A percentile compares a stretch with the other conserved stretches of the same genome.
These are phyloP conservation scores for Sclerotinia minor DNA, from an alignment of 2,329 filamentous ascomycete genomes.

Conservation along the genomic window DNA sequence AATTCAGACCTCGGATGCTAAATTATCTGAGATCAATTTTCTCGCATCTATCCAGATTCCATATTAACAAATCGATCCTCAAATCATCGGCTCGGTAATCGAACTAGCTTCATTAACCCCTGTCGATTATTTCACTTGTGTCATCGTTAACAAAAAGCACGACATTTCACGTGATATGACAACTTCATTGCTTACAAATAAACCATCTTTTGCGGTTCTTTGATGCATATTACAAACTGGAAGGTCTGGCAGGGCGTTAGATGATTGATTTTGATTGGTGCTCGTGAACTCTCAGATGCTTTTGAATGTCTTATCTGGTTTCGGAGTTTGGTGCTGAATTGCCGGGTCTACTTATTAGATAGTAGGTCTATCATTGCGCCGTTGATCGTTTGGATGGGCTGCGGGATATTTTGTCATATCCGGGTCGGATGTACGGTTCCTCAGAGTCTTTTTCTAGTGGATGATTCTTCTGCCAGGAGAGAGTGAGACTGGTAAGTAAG, in stretches of 20 bases:
- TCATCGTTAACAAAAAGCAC: constrained; percentile 11
- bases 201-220: neutral
- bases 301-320: constrained; percentile 1
- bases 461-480: neutral
- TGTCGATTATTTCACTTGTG: neutral
- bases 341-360: neutral
- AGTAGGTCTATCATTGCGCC: neutral
- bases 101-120: neutral
- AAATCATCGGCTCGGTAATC: constrained; percentile 12
- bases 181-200: constrained; percentile 8
- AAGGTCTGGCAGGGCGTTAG: neutral
- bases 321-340: neutral
- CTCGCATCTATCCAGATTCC: neutral
- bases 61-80: constrained; percentile 3
- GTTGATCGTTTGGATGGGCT: neutral
- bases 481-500: neutral
- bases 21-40: neutral
- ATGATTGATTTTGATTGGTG: neutral
- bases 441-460: neutral
- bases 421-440: neutral
- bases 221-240: neutral
- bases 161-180: constrained; percentile 20
- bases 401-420: neutral
- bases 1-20: neutral
- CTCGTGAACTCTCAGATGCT: neutral